A percentile compares a stretch with the other conserved stretches of the same genome.
phyloP scores from a whole-genome alignment of 1,139 yeast genomes.

The Geotrichum restrictum region DNA sequence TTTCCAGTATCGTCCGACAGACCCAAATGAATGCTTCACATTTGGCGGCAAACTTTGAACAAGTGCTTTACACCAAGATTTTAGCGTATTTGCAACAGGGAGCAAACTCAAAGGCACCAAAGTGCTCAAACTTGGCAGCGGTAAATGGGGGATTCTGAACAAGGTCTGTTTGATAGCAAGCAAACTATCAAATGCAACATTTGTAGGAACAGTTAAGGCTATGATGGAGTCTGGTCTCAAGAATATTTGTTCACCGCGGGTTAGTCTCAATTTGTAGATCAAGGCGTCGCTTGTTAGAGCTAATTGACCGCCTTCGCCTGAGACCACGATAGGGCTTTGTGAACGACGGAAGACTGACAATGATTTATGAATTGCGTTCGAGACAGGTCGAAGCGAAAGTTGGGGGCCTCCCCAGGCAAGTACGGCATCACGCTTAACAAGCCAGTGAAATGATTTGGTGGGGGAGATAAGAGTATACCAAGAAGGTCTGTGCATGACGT shows the following conservation, averaged over 20 bases:
- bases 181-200: too few species aligned
- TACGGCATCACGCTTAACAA: slow-evolving; percentile 3
- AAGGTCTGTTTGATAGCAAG: too few species aligned
- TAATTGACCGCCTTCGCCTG: slow-evolving; percentile 10
- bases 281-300: slow-evolving; percentile 1
- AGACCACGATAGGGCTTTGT: slow-evolving; percentile 3
- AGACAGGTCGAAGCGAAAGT: neutral
- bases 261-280: slow-evolving; percentile 12
- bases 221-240: slow-evolving; percentile 8
- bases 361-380: neutral
- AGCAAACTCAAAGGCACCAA: neutral
- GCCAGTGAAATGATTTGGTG: slow-evolving; percentile 10
- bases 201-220: slow-evolving; percentile 13
- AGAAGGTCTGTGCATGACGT: neutral
- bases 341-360: neutral
- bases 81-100: neutral
- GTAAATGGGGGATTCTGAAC: neutral
- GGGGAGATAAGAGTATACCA: slow-evolving; percentile 10
- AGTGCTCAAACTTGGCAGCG: neutral
- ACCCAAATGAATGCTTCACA: neutral
- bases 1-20: neutral
- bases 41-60: neutral
- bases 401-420: slow-evolving; percentile 15
- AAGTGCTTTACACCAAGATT: neutral
- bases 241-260: slow-evolving; percentile 5